Base-by-base conservation (phyloP, 192 early-diverging fungal species). In the Umbelopsis vinacea region DNA sequence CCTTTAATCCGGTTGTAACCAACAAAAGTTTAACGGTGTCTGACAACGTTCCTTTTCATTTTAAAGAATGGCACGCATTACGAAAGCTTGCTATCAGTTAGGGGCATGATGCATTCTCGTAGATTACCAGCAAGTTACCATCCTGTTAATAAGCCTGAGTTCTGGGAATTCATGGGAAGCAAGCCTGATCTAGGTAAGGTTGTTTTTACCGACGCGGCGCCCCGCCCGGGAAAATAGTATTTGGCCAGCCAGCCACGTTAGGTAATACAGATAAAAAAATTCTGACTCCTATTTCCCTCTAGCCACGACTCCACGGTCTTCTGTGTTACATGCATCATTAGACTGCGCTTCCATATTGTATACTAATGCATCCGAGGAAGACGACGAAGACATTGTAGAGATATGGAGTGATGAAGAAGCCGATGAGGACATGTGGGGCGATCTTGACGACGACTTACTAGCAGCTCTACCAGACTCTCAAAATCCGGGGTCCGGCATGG, bases 371-470 rank as follows among this genome's bases (percentile, higher is more conserved):
- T 63, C 57, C 57, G 29, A 63, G 57, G 29, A 63, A 29, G 57
- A 37, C 33, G 57, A 63, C 3, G 15, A 63, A 33, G 57, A 63
- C 10, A 63, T 63, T 37, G 33, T 29, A 37, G 57, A 63, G 6
- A 63, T 29, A 35, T 37, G 15, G 14, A 63, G 57, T 35, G 57
- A 63, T 6, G 57, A 63, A 63, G 57, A 63, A 63, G 57, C 17
- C 3, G 33, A 38, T 37, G 57, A 63, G 0, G 57, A 63, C 35
- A 63, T 63, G 57, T 63, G 57, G 57, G 57, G 57, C 4, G 57
- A 63, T 33, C 57, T 63, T 63, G 57, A 63, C 33, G 57, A 63
- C 37, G 57, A 63, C 33, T 63, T 63, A 63, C 57, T 63, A 0
- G 57, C 57, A 29, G 57, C 57, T 5, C 17, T 63, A 19, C 57